Percentiles rank a stretch among this genome's conserved stretches.
Evolutionary conservation across 192 early-diverging fungal genomes (phyloP).

Genomic region (Podila minutissima): DNA sequence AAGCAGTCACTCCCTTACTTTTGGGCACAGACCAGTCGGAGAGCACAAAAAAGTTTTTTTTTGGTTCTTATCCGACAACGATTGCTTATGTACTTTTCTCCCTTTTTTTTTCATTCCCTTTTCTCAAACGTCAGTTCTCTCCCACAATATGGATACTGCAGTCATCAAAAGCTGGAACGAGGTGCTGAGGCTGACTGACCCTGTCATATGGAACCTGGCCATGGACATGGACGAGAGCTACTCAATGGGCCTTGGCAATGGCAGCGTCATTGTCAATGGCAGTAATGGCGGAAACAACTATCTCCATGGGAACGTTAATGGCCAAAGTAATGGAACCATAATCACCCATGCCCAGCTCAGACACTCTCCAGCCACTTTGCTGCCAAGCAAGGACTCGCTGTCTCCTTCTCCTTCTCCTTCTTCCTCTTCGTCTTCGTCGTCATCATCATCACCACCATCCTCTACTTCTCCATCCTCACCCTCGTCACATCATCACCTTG

Average conservation of each 20-base stretch:
- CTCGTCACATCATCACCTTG: neutral
- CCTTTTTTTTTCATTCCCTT: conserved; percentile 1
- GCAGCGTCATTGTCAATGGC: neutral
- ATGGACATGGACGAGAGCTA: conserved; percentile 10
- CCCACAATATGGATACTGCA: conserved; percentile 32
- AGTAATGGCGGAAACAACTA: neutral
- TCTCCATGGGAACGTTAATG: neutral
- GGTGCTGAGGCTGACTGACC: conserved; percentile 33
- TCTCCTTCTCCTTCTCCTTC: neutral
- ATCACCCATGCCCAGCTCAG: neutral
- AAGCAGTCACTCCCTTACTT: no score
- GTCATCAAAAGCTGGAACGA: conserved; percentile 44
- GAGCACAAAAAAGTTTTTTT: conserved; percentile 2
- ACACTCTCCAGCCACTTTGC: neutral
- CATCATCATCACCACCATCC: neutral
- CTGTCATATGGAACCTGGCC: conserved; percentile 42
- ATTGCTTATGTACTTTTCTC: neutral
- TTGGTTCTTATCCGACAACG: neutral
- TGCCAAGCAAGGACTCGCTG: neutral
- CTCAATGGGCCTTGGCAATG: neutral
- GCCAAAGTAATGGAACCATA: neutral
- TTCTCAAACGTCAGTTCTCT: conserved; percentile 1
- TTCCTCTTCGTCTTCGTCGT: no score
- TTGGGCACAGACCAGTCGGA: no score
- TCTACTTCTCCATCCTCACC: neutral